Evolutionary conservation across 2,329 filamentous ascomycete genomes (phyloP).

Genomic region (Hymenoscyphus repandus): DNA sequence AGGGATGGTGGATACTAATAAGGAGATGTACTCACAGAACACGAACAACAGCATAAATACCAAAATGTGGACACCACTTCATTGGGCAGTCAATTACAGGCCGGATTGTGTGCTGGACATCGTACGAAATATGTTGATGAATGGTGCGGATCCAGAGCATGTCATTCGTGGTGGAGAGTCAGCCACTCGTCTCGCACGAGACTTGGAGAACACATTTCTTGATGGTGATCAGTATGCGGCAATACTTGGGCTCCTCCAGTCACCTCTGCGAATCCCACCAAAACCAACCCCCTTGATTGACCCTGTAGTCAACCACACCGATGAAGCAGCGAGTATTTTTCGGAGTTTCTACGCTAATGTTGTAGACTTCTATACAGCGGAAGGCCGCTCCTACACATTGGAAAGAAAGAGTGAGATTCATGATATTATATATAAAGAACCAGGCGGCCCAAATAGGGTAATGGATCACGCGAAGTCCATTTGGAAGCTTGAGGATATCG

Average conservation of each 20-base stretch:
- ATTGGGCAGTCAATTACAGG: constrained; percentile 1
- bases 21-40: neutral
- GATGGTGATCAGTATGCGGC: neutral
- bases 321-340: neutral
- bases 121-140: neutral
- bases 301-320: neutral
- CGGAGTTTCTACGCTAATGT: neutral
- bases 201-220: neutral
- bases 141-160: neutral
- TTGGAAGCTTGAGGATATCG: neutral
- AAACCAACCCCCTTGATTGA: neutral
- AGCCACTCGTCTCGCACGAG: neutral
- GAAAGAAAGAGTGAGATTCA: neutral
- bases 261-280: neutral
- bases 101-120: neutral
- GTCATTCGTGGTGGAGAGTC: neutral
- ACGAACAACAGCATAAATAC: neutral
- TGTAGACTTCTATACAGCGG: neutral
- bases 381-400: neutral
- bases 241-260: neutral
- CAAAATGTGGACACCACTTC: neutral
- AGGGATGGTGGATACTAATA: neutral
- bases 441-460: neutral
- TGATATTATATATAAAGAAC: neutral
- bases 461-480: neutral